Conservation (phyloP, 306 rosid species). For the Pyrus pyrifolia region DNA sequence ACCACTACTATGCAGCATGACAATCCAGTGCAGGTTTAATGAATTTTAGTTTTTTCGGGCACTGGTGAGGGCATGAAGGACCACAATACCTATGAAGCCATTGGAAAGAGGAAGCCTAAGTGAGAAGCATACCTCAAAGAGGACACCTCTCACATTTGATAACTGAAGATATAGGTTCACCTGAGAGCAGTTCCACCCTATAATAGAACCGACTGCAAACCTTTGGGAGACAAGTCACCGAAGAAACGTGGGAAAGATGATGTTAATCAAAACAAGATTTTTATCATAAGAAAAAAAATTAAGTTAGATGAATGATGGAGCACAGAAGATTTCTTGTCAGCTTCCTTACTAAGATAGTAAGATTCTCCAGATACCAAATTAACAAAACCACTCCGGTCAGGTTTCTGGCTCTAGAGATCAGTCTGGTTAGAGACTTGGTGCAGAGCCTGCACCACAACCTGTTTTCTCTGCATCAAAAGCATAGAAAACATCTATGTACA, state of each 20-base stretch:
- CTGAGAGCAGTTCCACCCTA: slow-evolving; percentile 59
- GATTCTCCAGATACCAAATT: slow-evolving; percentile 60
- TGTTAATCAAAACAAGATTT: slow-evolving; percentile 33
- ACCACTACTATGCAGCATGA: neutral
- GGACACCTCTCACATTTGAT: slow-evolving; percentile 79
- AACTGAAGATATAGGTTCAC: slow-evolving; percentile 52
- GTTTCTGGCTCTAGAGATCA: slow-evolving; percentile 84
- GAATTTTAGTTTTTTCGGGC: neutral
- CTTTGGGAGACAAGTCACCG: slow-evolving; percentile 59
- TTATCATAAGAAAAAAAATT: slow-evolving; percentile 19
- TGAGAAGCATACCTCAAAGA: slow-evolving; percentile 92
- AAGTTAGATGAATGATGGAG: slow-evolving; percentile 32
- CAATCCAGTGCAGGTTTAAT: neutral
- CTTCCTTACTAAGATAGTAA: slow-evolving; percentile 48
- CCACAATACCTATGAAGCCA: slow-evolving; percentile 28
- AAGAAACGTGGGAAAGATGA: slow-evolving; percentile 43
- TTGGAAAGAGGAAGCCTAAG: slow-evolving; percentile 51
- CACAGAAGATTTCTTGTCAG: slow-evolving; percentile 33
- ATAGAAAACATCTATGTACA: slow-evolving; percentile 61
- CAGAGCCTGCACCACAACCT: slow-evolving; percentile 79
- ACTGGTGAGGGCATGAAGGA: slow-evolving; percentile 37
- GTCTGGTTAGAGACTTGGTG: slow-evolving; percentile 86
- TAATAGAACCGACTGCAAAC: slow-evolving; percentile 52
- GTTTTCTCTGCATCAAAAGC: slow-evolving; percentile 96
- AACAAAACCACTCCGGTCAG: slow-evolving; percentile 68